These are phyloP conservation scores for Exophiala lecanii-corni DNA, from an alignment of 2,329 filamentous ascomycete species.

Conservation along the genomic window DNA sequence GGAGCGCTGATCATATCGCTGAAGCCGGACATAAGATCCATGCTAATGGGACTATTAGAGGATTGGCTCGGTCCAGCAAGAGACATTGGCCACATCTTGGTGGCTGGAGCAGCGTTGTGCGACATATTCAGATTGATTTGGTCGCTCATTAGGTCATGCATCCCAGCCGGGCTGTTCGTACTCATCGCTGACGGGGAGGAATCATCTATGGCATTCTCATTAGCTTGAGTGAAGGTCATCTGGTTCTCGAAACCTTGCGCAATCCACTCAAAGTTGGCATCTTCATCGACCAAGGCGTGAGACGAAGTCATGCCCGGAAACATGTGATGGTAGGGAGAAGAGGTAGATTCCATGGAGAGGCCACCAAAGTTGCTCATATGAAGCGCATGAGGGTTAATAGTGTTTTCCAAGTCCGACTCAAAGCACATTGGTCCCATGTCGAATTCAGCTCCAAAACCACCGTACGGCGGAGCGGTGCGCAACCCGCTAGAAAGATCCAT, in stretches of 20 bases:
- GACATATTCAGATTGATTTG: slow-evolving; percentile 41
- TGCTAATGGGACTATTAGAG: slow-evolving; percentile 61
- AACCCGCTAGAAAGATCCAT: slow-evolving; percentile 65
- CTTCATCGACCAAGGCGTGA: slow-evolving; percentile 58
- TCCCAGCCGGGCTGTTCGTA: slow-evolving; percentile 84
- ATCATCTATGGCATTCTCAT: slow-evolving; percentile 80
- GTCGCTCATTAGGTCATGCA: slow-evolving; percentile 88
- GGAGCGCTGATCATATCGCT: slow-evolving; percentile 64
- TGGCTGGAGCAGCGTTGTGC: slow-evolving; percentile 40
- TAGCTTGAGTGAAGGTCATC: slow-evolving; percentile 63
- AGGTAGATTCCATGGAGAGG: slow-evolving; percentile 38
- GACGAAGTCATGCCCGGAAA: slow-evolving; percentile 53
- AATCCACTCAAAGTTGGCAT: slow-evolving; percentile 81
- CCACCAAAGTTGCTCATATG: slow-evolving; percentile 73
- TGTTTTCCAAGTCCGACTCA: slow-evolving; percentile 44
- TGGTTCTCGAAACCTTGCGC: slow-evolving; percentile 70
- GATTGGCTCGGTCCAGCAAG: slow-evolving; percentile 66
- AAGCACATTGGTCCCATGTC: slow-evolving; percentile 58
- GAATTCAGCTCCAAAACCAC: slow-evolving; percentile 61
- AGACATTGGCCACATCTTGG: slow-evolving; percentile 65
- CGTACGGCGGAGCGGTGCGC: slow-evolving; percentile 72
- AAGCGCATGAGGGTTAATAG: slow-evolving; percentile 63
- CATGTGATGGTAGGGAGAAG: slow-evolving; percentile 39
- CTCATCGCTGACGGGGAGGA: slow-evolving; percentile 96
- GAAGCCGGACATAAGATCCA: slow-evolving; percentile 72